Conservation (phyloP, 371 early-diverging fungal genomes). For the Paramicrosporidium saccamoebae region DNA sequence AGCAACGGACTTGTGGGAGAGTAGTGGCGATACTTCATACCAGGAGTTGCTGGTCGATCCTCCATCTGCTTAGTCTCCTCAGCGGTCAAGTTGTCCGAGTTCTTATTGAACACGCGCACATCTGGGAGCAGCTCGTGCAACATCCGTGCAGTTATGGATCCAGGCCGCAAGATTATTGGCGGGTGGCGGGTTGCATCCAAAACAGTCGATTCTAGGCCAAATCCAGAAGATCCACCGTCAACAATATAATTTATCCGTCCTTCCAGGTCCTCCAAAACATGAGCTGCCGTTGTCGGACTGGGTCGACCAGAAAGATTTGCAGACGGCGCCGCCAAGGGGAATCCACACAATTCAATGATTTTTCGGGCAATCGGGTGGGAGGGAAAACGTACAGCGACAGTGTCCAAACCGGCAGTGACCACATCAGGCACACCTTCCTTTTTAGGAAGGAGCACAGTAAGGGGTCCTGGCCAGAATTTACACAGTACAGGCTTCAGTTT, state of each 20-base stretch:
- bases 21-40: slow-evolving; percentile 98
- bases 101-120: slow-evolving; percentile 34
- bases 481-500: slow-evolving; percentile 1
- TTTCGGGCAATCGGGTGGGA: slow-evolving; percentile 63
- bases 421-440: slow-evolving; percentile 19
- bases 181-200: slow-evolving; percentile 29
- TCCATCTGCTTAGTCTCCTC: slow-evolving; percentile 25
- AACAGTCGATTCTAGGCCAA: slow-evolving; percentile 91
- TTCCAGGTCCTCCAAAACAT: slow-evolving; percentile 62
- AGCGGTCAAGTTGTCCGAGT: no score
- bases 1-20: slow-evolving; percentile 64
- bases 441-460: slow-evolving; percentile 69
- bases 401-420: slow-evolving; percentile 58
- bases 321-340: slow-evolving; percentile 95
- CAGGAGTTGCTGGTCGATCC: slow-evolving; percentile 64
- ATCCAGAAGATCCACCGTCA: slow-evolving; percentile 67
- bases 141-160: slow-evolving; percentile 47
- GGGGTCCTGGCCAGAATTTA: slow-evolving; percentile 80
- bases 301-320: slow-evolving; percentile 93
- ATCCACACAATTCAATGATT: slow-evolving; percentile 44
- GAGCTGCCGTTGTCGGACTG: slow-evolving; percentile 67
- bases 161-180: slow-evolving; percentile 80
- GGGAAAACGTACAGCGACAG: slow-evolving; percentile 86
- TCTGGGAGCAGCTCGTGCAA: slow-evolving; percentile 14
- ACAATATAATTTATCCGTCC: slow-evolving; percentile 52